Conservation (phyloP, 2,329 filamentous ascomycete genomes). For the Penicillium sclerotiorum region DNA sequence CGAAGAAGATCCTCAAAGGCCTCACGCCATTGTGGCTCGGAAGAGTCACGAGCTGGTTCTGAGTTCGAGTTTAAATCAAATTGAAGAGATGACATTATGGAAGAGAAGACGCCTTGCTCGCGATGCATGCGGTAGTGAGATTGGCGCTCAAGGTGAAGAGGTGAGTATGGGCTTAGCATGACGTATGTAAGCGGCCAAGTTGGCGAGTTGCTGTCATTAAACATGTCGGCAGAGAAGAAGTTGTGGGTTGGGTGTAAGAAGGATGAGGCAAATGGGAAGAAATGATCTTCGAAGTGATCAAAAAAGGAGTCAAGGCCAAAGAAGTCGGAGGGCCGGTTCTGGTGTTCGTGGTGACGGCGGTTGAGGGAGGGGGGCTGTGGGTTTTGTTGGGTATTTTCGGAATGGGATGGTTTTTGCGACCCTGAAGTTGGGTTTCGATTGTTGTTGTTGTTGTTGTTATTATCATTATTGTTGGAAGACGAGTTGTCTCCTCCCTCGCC, state of each 20-base stretch:
- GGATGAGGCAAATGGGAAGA: conserved; percentile 29
- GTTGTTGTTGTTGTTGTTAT: neutral
- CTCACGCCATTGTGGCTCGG: conserved; percentile 54
- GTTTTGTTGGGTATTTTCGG: neutral
- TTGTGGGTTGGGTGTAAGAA: conserved; percentile 32
- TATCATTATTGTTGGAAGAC: neutral
- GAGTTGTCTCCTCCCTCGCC: neutral
- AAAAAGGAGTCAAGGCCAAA: conserved; percentile 39
- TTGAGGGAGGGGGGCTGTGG: neutral
- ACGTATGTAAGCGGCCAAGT: conserved; percentile 47
- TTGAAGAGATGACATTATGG: conserved; percentile 37
- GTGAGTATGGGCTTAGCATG: conserved; percentile 58
- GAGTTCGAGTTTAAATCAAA: neutral
- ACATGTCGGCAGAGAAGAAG: conserved; percentile 35
- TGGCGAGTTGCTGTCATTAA: conserved; percentile 38
- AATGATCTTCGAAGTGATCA: conserved; percentile 35
- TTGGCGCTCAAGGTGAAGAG: conserved; percentile 55
- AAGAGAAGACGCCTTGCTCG: conserved; percentile 36
- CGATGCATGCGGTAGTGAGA: conserved; percentile 39
- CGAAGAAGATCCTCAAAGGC: conserved; percentile 63
- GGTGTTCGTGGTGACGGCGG: neutral
- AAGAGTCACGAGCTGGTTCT: conserved; percentile 36
- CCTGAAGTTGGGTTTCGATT: neutral
- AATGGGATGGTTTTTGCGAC: neutral
- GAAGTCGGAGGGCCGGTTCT: conserved; percentile 23